Conservation (phyloP, 305 asterid species). For the Solanum hybrid region DNA sequence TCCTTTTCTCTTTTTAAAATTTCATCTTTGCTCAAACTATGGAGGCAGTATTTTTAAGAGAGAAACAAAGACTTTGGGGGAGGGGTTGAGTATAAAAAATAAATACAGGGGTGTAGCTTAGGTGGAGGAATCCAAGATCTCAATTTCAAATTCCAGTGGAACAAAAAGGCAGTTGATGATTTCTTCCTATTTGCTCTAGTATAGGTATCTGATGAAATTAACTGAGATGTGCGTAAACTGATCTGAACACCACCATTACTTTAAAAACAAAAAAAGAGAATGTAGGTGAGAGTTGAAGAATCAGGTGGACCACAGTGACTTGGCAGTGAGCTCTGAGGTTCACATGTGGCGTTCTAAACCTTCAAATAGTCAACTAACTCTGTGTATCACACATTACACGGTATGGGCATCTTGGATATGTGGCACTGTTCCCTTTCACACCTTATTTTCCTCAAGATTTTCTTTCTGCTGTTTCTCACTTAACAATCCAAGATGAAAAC, state of each 20-base stretch:
- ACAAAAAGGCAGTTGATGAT: neutral
- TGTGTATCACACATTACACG: neutral
- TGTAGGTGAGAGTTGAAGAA: neutral
- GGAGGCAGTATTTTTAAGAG: neutral
- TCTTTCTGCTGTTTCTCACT: neutral
- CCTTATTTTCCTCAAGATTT: neutral
- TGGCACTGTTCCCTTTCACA: conserved; percentile 5
- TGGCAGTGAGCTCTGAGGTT: neutral
- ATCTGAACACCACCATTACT: fast-evolving
- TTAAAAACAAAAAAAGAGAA: neutral
- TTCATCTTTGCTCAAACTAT: neutral
- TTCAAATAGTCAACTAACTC: conserved; percentile 5
- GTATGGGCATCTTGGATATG: neutral
- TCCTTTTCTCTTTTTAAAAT: neutral
- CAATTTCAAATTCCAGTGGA: neutral
- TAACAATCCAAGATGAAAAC: neutral
- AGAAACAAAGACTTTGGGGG: neutral
- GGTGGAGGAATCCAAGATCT: neutral
- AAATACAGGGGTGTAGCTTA: neutral
- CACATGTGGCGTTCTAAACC: neutral
- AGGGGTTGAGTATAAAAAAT: neutral
- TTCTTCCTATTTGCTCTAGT: neutral
- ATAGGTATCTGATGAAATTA: neutral
- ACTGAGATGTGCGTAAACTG: neutral
- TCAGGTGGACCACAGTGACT: neutral